Conservation (phyloP, 352 stramenopile genomes). For the Thalassiosira hispida region DNA sequence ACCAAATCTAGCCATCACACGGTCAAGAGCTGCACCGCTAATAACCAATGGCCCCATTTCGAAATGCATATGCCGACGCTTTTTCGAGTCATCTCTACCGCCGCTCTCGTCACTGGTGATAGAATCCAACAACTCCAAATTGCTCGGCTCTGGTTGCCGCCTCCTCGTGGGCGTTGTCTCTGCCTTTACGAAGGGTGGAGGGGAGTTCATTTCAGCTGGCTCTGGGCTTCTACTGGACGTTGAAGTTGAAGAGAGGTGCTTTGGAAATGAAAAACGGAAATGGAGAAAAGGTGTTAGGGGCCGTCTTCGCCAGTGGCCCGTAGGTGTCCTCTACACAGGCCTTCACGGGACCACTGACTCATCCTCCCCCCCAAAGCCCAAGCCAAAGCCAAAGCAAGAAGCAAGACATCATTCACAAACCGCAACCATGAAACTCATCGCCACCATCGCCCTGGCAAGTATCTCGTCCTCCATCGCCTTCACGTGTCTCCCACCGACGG, state of each 20-base stretch:
- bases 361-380: background rate
- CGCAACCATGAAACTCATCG: slow-evolving; percentile 22
- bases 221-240: background rate
- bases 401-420: too few relatives aligned
- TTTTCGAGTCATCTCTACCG: slow-evolving; percentile 45
- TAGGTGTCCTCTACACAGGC: background rate
- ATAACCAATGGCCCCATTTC: slow-evolving; percentile 51
- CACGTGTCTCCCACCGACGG: background rate
- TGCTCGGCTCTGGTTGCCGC: slow-evolving; percentile 24
- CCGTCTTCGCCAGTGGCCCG: too few relatives aligned
- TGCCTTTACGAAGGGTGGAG: slow-evolving; percentile 1
- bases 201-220: background rate
- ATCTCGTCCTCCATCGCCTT: slow-evolving; percentile 16
- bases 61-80: slow-evolving; percentile 44
- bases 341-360: slow-evolving; percentile 9
- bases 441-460: slow-evolving; percentile 16
- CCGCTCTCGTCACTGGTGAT: slow-evolving; percentile 21
- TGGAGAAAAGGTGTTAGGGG: background rate
- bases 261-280: slow-evolving; percentile 5
- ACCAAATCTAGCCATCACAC: slow-evolving; percentile 40
- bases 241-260: background rate
- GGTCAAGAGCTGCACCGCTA: slow-evolving; percentile 51
- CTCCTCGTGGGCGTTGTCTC: slow-evolving; percentile 23
- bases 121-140: slow-evolving; percentile 12
- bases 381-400: background rate